Conservation (phyloP, 805 yeast genomes). For the Blastobotrys peoriensis region DNA sequence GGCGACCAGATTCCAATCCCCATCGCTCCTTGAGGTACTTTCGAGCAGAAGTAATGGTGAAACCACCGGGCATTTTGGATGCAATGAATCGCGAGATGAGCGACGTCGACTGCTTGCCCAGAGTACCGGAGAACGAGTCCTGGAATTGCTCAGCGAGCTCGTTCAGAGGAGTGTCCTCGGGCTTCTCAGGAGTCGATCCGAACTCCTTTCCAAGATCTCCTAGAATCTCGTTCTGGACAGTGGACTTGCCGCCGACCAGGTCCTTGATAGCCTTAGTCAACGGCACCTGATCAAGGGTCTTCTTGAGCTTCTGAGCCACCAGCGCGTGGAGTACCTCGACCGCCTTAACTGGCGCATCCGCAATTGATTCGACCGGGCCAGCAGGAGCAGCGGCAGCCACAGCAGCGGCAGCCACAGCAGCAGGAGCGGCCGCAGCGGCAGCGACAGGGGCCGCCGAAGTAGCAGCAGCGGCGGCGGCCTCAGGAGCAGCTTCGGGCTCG, state of each 20-base stretch:
- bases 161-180: conserved; percentile 94
- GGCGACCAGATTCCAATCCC: conserved; percentile 93
- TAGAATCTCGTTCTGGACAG: conserved; percentile 95
- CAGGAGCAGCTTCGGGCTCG: conserved; percentile 31
- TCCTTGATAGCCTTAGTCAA: conserved; percentile 92
- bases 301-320: conserved; percentile 94
- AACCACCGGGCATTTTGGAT: conserved; percentile 99
- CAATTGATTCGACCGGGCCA: conserved; percentile 76
- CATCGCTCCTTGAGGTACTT: conserved; percentile 85
- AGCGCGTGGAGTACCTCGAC: conserved; percentile 73
- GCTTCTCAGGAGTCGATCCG: conserved; percentile 97
- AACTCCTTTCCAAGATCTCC: conserved; percentile 99
- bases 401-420: conserved; percentile 54
- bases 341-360: conserved; percentile 90
- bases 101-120: conserved; percentile 91
- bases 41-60: conserved; percentile 85
- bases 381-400: conserved; percentile 63
- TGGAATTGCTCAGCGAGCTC: conserved; percentile 96
- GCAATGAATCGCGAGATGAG: conserved; percentile 87
- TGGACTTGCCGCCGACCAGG: conserved; percentile 96
- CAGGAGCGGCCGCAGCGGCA: conserved; percentile 51
- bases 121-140: conserved; percentile 77
- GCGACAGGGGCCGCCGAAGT: conserved; percentile 43
- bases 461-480: conserved; percentile 29
- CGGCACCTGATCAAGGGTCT: conserved; percentile 78